Evolutionary conservation across 2,329 filamentous ascomycete species (phyloP), one percentile per base, ranked within the genome.

Genomic region (Ophidiomyces ophidiicola): DNA sequence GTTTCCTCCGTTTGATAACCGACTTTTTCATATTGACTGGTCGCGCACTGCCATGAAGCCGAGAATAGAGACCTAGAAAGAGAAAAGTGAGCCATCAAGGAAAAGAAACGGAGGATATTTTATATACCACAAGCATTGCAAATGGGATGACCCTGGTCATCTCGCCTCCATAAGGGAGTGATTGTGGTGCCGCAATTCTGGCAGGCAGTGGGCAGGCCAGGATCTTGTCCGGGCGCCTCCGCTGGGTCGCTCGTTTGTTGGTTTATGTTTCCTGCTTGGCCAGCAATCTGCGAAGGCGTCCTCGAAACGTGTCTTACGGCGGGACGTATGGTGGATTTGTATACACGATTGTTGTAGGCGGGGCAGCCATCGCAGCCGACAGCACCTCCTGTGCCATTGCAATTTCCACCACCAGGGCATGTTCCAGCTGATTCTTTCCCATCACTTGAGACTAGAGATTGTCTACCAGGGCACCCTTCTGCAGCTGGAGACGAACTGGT

Each of bases 1-100:
- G 79, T 69, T 96, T 96, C 44, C 90, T 74, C 46, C 90, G 76
- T 62, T 98, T 96, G 59, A 98, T 98, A 18, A 93, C 82, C 2
- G 85, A 82, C 60, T 94, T 96, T 62, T 96, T 98, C 90, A 98
- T 96, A n/a, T 85, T 85, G 4, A 90, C 84, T 0, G 90, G 90
- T 29, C 90, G 75, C 60, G 94, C 88, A 20, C 86, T 78, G 39
- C 87, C 87, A 57, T 98, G 90, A 2, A 98, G 76, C 61, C 96
- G 96, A 66, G 92, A 86, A 60, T 98, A 98, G 2, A 98, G 67
- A 3, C 88, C 86, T 94, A 48, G 3, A 36, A 5, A 23, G 15
- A 26, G 6, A 20, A 12, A 5, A 12, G 29, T 40, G 37, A 35
- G 37, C 7, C 19, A 35, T 12, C 3, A 30, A 6, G 12, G 10